Base-by-base conservation (phyloP, 2,329 filamentous ascomycete species). In the Amylocarpus encephaloides region DNA sequence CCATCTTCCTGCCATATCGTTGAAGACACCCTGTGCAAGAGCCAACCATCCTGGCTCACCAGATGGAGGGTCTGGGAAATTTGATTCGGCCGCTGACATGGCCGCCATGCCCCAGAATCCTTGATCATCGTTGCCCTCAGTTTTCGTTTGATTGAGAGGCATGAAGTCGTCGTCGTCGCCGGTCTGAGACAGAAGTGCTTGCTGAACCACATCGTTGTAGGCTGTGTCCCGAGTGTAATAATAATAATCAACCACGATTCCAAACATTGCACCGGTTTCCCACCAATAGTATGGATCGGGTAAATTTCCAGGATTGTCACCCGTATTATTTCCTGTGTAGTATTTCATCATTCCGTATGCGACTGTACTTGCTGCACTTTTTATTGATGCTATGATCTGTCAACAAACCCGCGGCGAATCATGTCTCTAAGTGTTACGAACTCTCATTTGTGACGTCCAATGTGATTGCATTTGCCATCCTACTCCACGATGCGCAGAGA, bases 171-270 rank as follows among this genome's bases (percentile, higher is more conserved):
- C 72, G 61, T 84, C 73, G 1, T 77, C 74, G 51, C 87, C 88
- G 50, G 83, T 80, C 67, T 94, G 88, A 64, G 79, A 82, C 45
- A 89, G 73, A 59, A 94, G 74, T 12, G 79, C 88, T 56, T 85
- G 73, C 68, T 64, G 88, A 87, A 54, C 42, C 1, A 53, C 52
- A 13, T 50, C 48, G 63, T 90, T 90, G 69, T 86, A 92, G 43
- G 76, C 74, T 9, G 74, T 71, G 61, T 91, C 86, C 15, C 81
- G 81, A 0, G 86, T 91, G 65, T 88, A 87, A 64, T 83, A 86
- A 86, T 86, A 93, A 66, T 92, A 93, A 60, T 93, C 86, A 49
- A 93, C 74, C 53, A 93, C 72, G 5, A 83, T 74, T 32, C 78
- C 79, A 69, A 83, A 74, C 71, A 90, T 80, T 75, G 84, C 68